Conservation (phyloP, 768 basidiomycete genomes). For the Russula griseocarnosa region DNA sequence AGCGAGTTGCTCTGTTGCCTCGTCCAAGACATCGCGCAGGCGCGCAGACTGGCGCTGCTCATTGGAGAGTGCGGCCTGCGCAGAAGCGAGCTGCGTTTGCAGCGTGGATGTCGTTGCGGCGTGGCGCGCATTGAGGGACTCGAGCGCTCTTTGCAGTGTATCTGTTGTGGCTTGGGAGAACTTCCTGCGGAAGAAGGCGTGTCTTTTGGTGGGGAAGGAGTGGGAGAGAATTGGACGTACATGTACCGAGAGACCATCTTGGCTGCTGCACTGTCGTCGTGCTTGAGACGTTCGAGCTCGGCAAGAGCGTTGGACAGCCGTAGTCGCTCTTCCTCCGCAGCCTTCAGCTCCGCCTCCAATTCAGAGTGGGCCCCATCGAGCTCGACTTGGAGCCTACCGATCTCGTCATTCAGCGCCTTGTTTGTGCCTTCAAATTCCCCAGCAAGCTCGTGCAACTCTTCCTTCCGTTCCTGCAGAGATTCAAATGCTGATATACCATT, state of each 20-base stretch:
- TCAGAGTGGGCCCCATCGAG: constrained; percentile 43
- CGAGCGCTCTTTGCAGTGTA: constrained; percentile 57
- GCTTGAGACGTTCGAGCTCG: constrained; percentile 51
- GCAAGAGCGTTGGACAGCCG: constrained; percentile 46
- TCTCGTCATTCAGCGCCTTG: constrained; percentile 44
- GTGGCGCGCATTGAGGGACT: constrained; percentile 57
- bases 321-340: constrained; percentile 41
- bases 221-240: constrained; percentile 41
- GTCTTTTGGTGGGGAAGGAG: neutral
- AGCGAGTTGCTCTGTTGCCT: constrained; percentile 64
- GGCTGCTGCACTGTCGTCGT: constrained; percentile 71
- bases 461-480: constrained; percentile 46
- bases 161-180: constrained; percentile 77
- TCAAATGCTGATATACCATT: constrained; percentile 28
- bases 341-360: constrained; percentile 46
- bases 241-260: constrained; percentile 85
- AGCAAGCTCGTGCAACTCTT: constrained; percentile 46
- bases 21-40: constrained; percentile 61
- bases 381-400: constrained; percentile 44
- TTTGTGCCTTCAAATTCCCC: constrained; percentile 48
- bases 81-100: constrained; percentile 44
- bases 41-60: constrained; percentile 45
- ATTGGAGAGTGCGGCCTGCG: constrained; percentile 43
- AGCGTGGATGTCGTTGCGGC: constrained; percentile 57
- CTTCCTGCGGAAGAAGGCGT: constrained; percentile 48